These are phyloP conservation scores for Spergularia azorica DNA, from an alignment of 179 eudicot species.

Conservation along the genomic window DNA sequence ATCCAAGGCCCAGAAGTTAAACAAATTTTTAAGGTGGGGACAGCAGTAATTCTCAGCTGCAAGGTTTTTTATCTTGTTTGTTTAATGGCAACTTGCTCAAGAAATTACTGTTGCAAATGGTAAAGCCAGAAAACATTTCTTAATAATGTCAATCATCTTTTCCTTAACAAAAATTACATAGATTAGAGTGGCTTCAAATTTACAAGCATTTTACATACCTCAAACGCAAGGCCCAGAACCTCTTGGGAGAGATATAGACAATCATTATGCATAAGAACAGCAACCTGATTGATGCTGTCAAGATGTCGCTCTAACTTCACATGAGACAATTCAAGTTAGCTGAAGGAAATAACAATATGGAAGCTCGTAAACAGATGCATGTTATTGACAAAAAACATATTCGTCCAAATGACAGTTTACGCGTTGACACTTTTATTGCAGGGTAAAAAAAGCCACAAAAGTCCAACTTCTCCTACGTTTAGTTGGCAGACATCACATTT, in stretches of 20 bases:
- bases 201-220: slow-evolving; percentile 50
- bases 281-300: slow-evolving; percentile 82
- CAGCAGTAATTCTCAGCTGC: too few species aligned
- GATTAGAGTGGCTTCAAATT: not conserved
- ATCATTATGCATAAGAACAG: slow-evolving; percentile 94
- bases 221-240: slow-evolving; percentile 81
- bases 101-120: not conserved
- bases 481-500: too few species aligned
- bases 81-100: too few species aligned
- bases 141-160: not conserved
- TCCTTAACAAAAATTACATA: too few species aligned
- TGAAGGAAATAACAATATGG: not conserved
- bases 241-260: slow-evolving; percentile 89
- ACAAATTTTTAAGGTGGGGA: too few species aligned
- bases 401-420: too few species aligned
- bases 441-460: not conserved
- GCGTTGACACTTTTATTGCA: not conserved
- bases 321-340: slow-evolving; percentile 31
- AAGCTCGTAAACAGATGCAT: not conserved
- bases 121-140: not conserved
- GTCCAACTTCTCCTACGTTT: not conserved
- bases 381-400: too few species aligned
- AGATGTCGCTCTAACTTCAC: slow-evolving; percentile 94
- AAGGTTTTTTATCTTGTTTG: too few species aligned
- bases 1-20: too few species aligned